Evolutionary conservation across 2,329 filamentous ascomycete species (phyloP).

Genomic region (Aspergillus terreus): DNA sequence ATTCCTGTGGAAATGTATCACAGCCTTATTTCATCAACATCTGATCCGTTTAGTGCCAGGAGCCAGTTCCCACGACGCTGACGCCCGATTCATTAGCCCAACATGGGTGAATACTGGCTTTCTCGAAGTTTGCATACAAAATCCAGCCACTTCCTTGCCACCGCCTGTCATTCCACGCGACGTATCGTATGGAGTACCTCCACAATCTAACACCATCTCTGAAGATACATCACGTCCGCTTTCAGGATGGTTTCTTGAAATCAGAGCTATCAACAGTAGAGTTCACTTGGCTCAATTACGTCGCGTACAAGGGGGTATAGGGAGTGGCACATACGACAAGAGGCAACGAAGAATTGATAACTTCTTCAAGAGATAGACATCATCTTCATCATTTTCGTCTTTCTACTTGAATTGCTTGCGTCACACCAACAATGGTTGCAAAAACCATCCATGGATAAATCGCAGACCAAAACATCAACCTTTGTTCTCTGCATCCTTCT

Average conservation of each 20-base stretch:
- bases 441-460: too few relatives aligned
- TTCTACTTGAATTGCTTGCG: too few relatives aligned
- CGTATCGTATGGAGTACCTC: too few relatives aligned
- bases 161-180: neutral
- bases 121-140: neutral
- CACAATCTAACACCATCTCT: too few relatives aligned
- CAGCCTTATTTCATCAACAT: neutral
- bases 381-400: neutral
- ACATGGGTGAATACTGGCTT: neutral
- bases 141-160: neutral
- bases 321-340: neutral
- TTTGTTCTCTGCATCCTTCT: neutral
- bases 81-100: neutral
- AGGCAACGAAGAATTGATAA: neutral
- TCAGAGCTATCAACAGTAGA: neutral
- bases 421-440: too few relatives aligned
- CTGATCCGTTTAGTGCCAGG: neutral
- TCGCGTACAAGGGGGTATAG: neutral
- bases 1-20: neutral
- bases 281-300: neutral
- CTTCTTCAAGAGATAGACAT: neutral
- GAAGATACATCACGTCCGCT: neutral
- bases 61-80: neutral
- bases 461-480: neutral
- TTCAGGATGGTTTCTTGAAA: neutral